phyloP scores from a whole-genome alignment of 2,329 filamentous ascomycete genomes.

The Paracamarosporium sp. region DNA sequence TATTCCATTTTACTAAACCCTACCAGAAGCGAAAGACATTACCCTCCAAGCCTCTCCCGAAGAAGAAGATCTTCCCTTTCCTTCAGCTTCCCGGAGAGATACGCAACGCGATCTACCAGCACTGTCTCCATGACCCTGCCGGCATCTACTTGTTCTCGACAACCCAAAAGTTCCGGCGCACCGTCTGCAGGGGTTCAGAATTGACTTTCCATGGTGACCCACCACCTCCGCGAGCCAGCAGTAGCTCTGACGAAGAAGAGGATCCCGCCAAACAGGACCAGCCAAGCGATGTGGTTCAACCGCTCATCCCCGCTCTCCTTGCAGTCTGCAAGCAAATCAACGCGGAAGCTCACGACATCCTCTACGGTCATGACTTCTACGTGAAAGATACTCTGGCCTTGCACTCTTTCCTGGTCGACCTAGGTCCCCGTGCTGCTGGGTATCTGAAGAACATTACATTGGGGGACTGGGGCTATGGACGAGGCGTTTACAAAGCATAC shows the following conservation, averaged over 20 bases:
- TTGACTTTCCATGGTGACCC: background rate
- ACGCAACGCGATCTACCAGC: conserved; percentile 40
- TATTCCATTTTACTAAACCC: background rate
- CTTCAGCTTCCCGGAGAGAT: conserved; percentile 43
- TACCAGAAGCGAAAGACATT: conserved; percentile 29
- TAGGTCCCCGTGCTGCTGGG: conserved; percentile 30
- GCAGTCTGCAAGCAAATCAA: conserved; percentile 38
- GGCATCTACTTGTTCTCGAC: conserved; percentile 34
- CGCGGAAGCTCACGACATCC: conserved; percentile 28
- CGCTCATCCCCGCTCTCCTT: conserved; percentile 34
- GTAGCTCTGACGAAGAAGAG: conserved; percentile 4
- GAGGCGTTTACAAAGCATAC: conserved; percentile 35
- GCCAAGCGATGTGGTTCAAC: conserved; percentile 8
- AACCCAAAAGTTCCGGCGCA: conserved; percentile 37
- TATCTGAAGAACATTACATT: conserved; percentile 35
- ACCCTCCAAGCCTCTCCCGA: conserved; percentile 29
- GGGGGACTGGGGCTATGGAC: conserved; percentile 27
- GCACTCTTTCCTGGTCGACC: conserved; percentile 40
- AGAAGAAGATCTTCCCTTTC: conserved; percentile 42
- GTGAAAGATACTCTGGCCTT: conserved; percentile 35
- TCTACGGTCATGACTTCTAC: conserved; percentile 40
- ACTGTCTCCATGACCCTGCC: conserved; percentile 32
- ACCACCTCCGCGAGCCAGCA: background rate
- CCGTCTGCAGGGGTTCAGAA: conserved; percentile 26
- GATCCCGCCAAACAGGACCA: conserved; percentile 10